Conservation (phyloP, 371 early-diverging fungal species). For the Actinomortierella wolfii region DNA sequence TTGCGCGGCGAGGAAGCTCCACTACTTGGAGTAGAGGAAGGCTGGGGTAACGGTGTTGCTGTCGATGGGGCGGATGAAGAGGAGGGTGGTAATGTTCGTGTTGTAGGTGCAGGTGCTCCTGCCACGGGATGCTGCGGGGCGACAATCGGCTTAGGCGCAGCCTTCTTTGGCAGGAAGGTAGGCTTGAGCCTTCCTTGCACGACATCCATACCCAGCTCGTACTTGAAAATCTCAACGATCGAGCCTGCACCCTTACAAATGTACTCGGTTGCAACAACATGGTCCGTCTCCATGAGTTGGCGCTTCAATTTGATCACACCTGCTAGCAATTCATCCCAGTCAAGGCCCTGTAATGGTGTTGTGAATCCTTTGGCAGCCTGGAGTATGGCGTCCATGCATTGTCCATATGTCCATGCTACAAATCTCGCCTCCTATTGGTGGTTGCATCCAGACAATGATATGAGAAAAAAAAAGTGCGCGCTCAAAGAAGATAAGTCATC, state of each 20-base stretch:
- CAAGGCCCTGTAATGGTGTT: constrained; percentile 31
- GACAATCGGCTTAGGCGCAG: too few species aligned
- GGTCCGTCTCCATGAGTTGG: constrained; percentile 9
- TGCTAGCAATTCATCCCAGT: constrained; percentile 38
- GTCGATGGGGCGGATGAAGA: too few species aligned
- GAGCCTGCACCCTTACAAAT: constrained; percentile 11
- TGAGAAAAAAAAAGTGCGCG: not conserved
- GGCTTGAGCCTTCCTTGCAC: constrained; percentile 19
- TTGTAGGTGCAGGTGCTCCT: too few species aligned
- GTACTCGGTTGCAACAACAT: constrained; percentile 9
- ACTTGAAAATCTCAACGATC: constrained; percentile 16
- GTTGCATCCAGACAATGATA: not conserved
- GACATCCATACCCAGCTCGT: constrained; percentile 24
- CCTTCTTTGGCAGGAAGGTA: not conserved
- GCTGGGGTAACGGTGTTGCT: too few species aligned
- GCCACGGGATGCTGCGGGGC: too few species aligned
- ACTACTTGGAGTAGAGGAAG: too few species aligned
- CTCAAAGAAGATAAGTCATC: not conserved
- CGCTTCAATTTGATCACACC: constrained; percentile 24
- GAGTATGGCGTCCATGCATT: constrained; percentile 30
- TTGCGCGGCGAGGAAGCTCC: too few species aligned
- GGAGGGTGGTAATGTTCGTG: too few species aligned
- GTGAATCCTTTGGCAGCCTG: constrained; percentile 25
- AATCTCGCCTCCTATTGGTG: constrained; percentile 5
- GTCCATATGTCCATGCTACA: constrained; percentile 10